These are phyloP conservation scores for Blastomyces parvus DNA, from an alignment of 2,329 filamentous ascomycete genomes.

Conservation along the genomic window DNA sequence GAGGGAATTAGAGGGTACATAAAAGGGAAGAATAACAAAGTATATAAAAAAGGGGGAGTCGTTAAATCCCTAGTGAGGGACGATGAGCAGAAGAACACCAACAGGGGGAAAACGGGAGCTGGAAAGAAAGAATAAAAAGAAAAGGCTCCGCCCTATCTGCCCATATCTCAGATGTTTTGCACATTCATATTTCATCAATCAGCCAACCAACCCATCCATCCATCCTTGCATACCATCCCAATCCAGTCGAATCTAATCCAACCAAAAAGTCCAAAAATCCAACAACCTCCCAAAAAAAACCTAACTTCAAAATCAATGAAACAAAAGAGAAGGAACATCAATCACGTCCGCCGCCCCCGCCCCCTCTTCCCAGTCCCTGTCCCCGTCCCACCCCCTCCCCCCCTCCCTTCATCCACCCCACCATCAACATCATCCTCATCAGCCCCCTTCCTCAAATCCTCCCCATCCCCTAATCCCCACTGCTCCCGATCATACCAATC, in stretches of 20 bases:
- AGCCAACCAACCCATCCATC: neutral
- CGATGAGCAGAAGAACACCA: neutral
- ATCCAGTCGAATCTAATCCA: neutral
- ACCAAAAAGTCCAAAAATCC: neutral
- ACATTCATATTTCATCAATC: neutral
- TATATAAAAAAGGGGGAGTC: neutral
- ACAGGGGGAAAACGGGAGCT: neutral
- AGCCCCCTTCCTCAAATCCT: constrained; percentile 51
- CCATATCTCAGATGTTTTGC: neutral
- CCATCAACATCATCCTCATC: constrained; percentile 51
- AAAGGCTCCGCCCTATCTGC: neutral
- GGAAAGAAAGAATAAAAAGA: neutral
- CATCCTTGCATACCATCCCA: neutral
- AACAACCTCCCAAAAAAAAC: no score
- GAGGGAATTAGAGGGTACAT: neutral
- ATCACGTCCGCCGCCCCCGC: constrained; percentile 29
- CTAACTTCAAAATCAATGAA: no score
- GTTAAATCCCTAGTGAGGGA: no score
- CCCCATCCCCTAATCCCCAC: constrained; percentile 47
- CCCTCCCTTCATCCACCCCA: constrained; percentile 34
- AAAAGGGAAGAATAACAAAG: neutral
- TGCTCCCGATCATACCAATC: constrained; percentile 57
- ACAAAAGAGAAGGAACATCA: no score
- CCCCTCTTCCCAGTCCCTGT: constrained; percentile 33
- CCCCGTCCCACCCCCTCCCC: constrained; percentile 11